Evolutionary conservation across 2,329 filamentous ascomycete species (phyloP).

Genomic region (Phaeosphaeria sp.): DNA sequence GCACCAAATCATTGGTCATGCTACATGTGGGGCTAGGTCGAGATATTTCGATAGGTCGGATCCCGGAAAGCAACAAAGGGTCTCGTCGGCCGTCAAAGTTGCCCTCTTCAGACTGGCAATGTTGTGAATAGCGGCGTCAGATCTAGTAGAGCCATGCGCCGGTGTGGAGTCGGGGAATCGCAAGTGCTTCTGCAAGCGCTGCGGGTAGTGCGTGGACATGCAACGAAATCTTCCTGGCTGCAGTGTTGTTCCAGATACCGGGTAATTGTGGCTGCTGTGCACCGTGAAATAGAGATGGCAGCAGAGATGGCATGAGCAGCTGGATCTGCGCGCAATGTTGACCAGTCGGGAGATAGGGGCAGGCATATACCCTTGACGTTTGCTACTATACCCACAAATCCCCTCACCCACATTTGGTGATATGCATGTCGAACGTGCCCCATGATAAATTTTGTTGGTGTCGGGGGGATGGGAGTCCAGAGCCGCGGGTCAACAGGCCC

Average conservation of each 20-base stretch:
- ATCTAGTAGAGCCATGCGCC: not conserved
- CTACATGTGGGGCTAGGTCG: not conserved
- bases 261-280: conserved; percentile 8
- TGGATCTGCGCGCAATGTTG: conserved; percentile 3
- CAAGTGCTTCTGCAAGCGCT: not conserved
- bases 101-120: not conserved
- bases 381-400: conserved; percentile 11
- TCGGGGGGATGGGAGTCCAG: not conserved
- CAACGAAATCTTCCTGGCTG: conserved; percentile 4
- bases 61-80: not conserved
- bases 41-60: not conserved
- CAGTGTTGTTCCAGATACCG: conserved; percentile 7
- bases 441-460: conserved; percentile 2
- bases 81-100: not conserved
- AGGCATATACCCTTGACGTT: conserved; percentile 15
- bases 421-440: conserved; percentile 12
- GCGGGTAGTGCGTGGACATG: conserved; percentile 1
- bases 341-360: conserved; percentile 8
- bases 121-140: not conserved
- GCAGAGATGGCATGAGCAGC: not conserved
- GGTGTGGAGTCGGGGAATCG: not conserved
- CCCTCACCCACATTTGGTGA: conserved; percentile 15
- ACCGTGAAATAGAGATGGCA: conserved; percentile 1
- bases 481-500: not conserved
- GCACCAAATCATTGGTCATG: not conserved